Conservation (phyloP, 495 filamentous ascomycete species). For the Hypoxylon crocopeplum region DNA sequence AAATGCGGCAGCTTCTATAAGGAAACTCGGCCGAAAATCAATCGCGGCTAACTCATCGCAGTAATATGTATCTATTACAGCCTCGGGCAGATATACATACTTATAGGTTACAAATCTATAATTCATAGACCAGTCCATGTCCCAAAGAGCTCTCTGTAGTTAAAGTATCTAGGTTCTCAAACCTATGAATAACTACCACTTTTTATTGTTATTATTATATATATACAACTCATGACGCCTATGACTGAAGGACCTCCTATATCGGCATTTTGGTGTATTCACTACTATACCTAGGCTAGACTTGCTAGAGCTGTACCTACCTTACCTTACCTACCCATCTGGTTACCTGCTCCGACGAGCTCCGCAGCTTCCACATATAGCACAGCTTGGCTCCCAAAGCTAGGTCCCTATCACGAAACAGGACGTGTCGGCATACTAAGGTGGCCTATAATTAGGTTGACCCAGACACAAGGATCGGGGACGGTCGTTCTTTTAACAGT, state of each 20-base stretch:
- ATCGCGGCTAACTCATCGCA: conserved; percentile 3
- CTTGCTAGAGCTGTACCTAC: background rate
- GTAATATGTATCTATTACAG: conserved; percentile 1
- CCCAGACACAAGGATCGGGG: background rate
- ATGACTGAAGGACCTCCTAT: conserved; percentile 14
- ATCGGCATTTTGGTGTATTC: conserved; percentile 4
- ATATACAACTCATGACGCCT: too few relatives aligned
- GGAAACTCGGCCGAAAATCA: conserved; percentile 1
- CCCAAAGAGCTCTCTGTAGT: too few relatives aligned
- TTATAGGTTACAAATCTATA: background rate
- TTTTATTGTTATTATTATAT: too few relatives aligned
- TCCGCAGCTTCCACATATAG: background rate
- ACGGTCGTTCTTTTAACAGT: background rate
- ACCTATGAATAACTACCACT: too few relatives aligned
- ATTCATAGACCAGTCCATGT: background rate
- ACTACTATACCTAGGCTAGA: background rate
- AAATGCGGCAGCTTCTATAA: conserved; percentile 14
- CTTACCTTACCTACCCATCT: background rate
- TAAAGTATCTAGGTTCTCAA: too few relatives aligned
- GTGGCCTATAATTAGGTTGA: background rate
- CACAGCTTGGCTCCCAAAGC: background rate
- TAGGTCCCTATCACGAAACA: too few relatives aligned
- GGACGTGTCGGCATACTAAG: background rate
- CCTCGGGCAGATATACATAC: background rate
- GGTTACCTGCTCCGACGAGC: background rate